Evolutionary conservation across 2,329 filamentous ascomycete genomes (phyloP).

Genomic region (Colletotrichum ledebouriae): DNA sequence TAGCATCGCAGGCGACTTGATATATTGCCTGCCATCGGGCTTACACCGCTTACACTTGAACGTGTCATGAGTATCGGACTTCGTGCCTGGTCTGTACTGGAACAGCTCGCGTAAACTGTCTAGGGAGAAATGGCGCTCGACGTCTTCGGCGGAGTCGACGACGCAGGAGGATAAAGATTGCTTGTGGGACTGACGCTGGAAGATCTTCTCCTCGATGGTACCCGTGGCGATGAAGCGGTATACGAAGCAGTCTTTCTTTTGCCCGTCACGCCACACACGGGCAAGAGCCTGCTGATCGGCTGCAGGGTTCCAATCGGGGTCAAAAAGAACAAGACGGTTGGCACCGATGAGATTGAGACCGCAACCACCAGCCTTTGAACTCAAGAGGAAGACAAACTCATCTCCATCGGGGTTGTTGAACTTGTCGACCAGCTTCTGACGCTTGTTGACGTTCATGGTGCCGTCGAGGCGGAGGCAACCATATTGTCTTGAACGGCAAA

Average conservation of each 20-base stretch:
- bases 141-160: conserved; percentile 95
- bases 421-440: conserved; percentile 95
- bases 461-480: conserved; percentile 92
- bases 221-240: conserved; percentile 99
- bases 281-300: conserved; percentile 97
- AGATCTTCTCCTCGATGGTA: conserved; percentile 99
- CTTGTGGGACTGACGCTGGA: conserved; percentile 98
- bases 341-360: conserved; percentile 96
- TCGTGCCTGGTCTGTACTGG: conserved; percentile 87
- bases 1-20: conserved; percentile 94
- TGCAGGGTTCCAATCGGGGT: conserved; percentile 98
- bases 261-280: conserved; percentile 97
- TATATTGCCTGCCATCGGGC: conserved; percentile 85
- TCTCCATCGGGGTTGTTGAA: conserved; percentile 94
- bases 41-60: conserved; percentile 98
- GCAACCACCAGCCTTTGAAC: conserved; percentile 95
- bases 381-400: conserved; percentile 96
- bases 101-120: conserved; percentile 94
- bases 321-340: conserved; percentile 94
- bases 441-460: conserved; percentile 97
- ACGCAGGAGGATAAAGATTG: conserved; percentile 96
- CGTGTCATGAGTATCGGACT: conserved; percentile 95
- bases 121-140: conserved; percentile 94
- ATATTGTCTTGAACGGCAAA: conserved; percentile 88
- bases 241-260: conserved; percentile 99